These are phyloP conservation scores for Cutaneotrichosporon cyanovorans DNA, from an alignment of 1,284 basidiomycete species.

Conservation along the genomic window DNA sequence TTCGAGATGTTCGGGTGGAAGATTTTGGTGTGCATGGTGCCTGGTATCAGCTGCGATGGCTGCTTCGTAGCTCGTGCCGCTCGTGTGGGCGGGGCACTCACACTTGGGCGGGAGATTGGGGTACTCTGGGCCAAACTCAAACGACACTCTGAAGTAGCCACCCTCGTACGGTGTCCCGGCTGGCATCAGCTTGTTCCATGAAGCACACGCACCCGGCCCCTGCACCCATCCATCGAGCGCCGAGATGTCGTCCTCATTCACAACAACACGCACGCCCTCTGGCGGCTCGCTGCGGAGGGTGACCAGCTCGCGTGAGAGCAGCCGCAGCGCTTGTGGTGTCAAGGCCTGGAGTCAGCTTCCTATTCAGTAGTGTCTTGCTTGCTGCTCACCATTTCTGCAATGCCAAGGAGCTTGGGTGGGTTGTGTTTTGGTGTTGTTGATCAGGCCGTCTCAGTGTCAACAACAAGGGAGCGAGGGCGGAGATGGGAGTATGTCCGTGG, in stretches of 20 bases:
- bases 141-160: conserved; percentile 80
- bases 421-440: too few species aligned
- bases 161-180: conserved; percentile 86
- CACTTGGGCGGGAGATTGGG: conserved; percentile 86
- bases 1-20: conserved; percentile 93
- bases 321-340: conserved; percentile 45
- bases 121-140: conserved; percentile 77
- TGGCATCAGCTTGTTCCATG: conserved; percentile 28
- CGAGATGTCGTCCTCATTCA: conserved; percentile 62
- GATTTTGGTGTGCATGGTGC: conserved; percentile 83
- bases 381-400: too few species aligned
- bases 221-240: conserved; percentile 42
- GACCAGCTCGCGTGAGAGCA: conserved; percentile 70
- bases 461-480: too few species aligned
- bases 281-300: conserved; percentile 71
- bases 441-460: too few species aligned
- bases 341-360: conserved; percentile 48
- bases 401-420: too few species aligned
- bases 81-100: conserved; percentile 45
- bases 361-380: too few species aligned
- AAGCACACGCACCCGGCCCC: conserved; percentile 35
- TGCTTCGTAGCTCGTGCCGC: neutral
- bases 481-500: too few species aligned
- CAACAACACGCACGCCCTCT: conserved; percentile 76
- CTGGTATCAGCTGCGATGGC: conserved; percentile 46